phyloP scores from a whole-genome alignment of 345 rosid genomes.

The Lepidium sativum region DNA sequence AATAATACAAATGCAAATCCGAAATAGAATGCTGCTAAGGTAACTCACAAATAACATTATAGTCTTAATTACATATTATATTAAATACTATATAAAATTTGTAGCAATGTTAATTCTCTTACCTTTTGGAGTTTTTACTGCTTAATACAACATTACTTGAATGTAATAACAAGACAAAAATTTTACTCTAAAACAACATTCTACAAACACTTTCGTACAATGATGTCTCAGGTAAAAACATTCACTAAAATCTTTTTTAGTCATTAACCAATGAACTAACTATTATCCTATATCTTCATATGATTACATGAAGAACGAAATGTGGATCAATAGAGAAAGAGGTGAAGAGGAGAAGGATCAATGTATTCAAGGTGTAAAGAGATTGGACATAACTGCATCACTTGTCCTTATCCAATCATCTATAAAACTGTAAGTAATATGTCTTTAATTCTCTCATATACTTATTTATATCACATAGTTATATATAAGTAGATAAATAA shows the following conservation, averaged over 20 bases:
- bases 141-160: not conserved
- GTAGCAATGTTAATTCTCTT: not conserved
- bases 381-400: not conserved
- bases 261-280: too few relatives aligned
- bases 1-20: too few relatives aligned
- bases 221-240: not conserved
- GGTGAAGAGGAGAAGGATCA: not conserved
- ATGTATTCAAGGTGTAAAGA: constrained; percentile 4
- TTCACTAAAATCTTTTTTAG: too few relatives aligned
- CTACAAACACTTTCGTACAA: not conserved
- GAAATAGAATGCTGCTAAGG: too few relatives aligned
- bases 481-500: not conserved
- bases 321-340: not conserved
- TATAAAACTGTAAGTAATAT: not conserved
- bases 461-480: not conserved
- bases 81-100: too few relatives aligned
- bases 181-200: not conserved
- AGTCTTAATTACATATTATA: too few relatives aligned
- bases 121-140: not conserved
- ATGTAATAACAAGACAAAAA: constrained; percentile 1
- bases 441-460: not conserved
- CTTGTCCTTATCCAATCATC: constrained; percentile 19
- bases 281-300: too few relatives aligned
- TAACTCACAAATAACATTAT: too few relatives aligned
- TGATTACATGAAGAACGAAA: not conserved